Evolutionary conservation across 2,329 filamentous ascomycete genomes (phyloP).

Genomic region (Chrysosphaeria jannelii): DNA sequence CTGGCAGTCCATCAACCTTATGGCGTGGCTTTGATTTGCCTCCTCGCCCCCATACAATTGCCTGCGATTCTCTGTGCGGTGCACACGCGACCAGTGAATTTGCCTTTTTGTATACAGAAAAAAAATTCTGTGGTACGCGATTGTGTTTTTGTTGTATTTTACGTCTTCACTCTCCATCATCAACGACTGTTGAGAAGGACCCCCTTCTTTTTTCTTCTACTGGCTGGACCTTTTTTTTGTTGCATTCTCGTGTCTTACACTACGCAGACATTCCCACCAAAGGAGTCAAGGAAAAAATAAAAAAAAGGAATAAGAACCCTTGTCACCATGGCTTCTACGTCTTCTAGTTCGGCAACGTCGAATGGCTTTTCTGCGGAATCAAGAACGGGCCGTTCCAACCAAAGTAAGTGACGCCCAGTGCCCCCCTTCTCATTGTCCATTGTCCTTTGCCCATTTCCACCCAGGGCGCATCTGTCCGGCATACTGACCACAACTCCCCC

Average conservation of each 20-base stretch:
- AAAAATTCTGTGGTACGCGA: background rate
- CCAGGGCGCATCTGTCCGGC: background rate
- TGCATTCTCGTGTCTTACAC: background rate
- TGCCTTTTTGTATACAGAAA: background rate
- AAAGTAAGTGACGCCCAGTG: no score
- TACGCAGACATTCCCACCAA: no score
- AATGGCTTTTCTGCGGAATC: slow-evolving; percentile 30
- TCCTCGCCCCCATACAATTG: no score
- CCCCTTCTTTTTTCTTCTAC: background rate
- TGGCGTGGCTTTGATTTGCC: no score
- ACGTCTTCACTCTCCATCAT: no score
- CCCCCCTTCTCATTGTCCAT: slow-evolving; percentile 9
- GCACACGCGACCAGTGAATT: no score
- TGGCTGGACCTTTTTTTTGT: background rate
- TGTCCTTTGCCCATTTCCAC: background rate
- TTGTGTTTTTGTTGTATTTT: background rate
- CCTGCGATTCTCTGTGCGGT: no score
- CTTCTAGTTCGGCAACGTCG: slow-evolving; percentile 1
- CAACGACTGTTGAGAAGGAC: no score
- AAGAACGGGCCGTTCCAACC: slow-evolving; percentile 46
- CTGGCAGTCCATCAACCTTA: background rate
- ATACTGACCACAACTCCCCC: slow-evolving; percentile 1
- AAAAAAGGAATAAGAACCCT: no score
- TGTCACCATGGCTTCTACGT: no score
- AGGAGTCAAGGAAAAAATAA: no score